These are phyloP conservation scores for Candida mesenterica DNA, from an alignment of 1,139 yeast species.

Conservation along the genomic window DNA sequence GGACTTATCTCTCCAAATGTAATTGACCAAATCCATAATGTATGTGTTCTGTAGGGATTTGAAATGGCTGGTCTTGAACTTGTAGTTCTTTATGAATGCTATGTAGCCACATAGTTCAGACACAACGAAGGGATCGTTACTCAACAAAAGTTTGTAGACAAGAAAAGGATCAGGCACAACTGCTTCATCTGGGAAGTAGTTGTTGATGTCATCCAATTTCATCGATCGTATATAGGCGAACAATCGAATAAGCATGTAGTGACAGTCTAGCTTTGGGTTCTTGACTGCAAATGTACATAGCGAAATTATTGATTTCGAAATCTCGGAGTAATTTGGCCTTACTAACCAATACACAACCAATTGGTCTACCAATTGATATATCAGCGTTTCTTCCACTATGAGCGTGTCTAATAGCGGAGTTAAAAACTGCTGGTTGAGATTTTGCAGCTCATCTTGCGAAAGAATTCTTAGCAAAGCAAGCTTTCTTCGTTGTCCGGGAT, in stretches of 20 bases:
- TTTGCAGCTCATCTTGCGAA: neutral
- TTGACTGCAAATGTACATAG: neutral
- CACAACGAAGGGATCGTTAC: constrained; percentile 41
- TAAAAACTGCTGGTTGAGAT: neutral
- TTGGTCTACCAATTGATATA: neutral
- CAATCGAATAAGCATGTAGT: constrained; percentile 10
- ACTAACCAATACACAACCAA: neutral
- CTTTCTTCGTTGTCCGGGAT: neutral
- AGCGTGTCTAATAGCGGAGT: neutral
- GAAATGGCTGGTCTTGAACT: constrained; percentile 25
- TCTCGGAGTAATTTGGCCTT: neutral
- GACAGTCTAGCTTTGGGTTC: neutral
- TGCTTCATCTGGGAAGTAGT: constrained; percentile 9
- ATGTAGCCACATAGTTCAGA: constrained; percentile 52
- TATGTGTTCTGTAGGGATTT: constrained; percentile 50
- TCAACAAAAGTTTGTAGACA: constrained; percentile 33
- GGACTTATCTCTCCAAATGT: constrained; percentile 61
- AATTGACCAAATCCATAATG: constrained; percentile 60
- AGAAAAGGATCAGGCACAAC: constrained; percentile 41
- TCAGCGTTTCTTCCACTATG: neutral
- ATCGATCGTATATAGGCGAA: constrained; percentile 14
- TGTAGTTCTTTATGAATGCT: constrained; percentile 37
- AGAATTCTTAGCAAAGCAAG: neutral
- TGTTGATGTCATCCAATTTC: constrained; percentile 11
- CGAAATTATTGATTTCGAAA: neutral